Percentiles rank a stretch among this genome's conserved stretches.
These are phyloP conservation scores for Plasmodium gallinaceum DNA, from an alignment of 169 alveolate genomes.

Conservation along the genomic window DNA sequence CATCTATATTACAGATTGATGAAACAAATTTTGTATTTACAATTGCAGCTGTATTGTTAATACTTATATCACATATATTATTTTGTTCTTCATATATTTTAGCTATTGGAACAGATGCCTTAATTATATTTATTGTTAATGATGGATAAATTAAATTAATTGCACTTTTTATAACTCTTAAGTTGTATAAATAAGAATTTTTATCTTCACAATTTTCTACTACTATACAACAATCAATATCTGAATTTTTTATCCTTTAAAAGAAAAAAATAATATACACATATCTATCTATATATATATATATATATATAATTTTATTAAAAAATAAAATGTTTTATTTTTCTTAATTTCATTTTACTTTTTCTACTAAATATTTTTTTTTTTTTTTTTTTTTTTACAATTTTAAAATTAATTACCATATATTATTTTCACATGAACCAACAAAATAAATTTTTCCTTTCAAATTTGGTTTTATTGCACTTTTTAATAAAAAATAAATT, in stretches of 20 bases:
- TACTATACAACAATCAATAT: slow-evolving; percentile 70
- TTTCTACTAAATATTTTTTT: neutral
- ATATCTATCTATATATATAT: neutral
- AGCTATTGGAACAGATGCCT: slow-evolving; percentile 87
- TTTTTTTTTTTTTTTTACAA: slow-evolving; percentile 15
- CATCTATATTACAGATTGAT: slow-evolving; percentile 80
- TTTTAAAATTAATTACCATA: slow-evolving; percentile 40
- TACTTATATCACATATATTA: slow-evolving; percentile 86
- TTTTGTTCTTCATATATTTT: slow-evolving; percentile 79
- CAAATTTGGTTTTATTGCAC: slow-evolving; percentile 67
- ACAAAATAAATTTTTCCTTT: slow-evolving; percentile 69
- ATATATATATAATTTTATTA: neutral
- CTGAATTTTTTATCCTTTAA: slow-evolving; percentile 73
- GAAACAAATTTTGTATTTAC: slow-evolving; percentile 84
- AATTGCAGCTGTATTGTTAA: slow-evolving; percentile 89
- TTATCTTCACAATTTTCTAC: slow-evolving; percentile 75
- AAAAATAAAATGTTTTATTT: neutral
- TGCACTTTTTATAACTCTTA: slow-evolving; percentile 68
- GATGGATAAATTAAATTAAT: slow-evolving; percentile 66
- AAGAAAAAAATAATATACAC: neutral
- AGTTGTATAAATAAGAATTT: slow-evolving; percentile 50
- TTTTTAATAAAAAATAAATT: slow-evolving; percentile 47
- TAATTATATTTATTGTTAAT: slow-evolving; percentile 78
- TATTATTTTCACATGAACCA: slow-evolving; percentile 72
- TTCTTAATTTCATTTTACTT: neutral